Conservation (phyloP, 441 rosid species). For the Eutrema salsugineum region DNA sequence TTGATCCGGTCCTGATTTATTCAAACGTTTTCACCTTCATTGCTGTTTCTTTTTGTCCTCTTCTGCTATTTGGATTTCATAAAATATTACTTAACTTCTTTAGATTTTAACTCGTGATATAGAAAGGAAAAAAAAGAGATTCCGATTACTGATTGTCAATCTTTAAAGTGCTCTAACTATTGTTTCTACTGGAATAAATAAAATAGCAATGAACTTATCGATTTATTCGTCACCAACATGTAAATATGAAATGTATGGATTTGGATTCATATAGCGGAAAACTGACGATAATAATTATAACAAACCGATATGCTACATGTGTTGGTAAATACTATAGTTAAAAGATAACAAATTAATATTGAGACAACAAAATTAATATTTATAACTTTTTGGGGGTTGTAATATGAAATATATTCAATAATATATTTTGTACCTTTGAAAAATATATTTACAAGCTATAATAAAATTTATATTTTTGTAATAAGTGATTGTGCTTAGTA, state of each 20-base stretch:
- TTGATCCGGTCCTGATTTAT: conserved; percentile 1
- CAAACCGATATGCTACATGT: background rate
- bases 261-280: background rate
- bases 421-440: too few relatives aligned
- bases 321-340: background rate
- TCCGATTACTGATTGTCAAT: background rate
- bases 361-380: too few relatives aligned
- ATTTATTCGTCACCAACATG: background rate
- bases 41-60: conserved; percentile 25
- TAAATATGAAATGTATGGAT: background rate
- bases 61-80: conserved; percentile 11
- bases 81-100: background rate
- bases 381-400: too few relatives aligned
- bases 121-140: background rate
- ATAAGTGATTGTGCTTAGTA: too few relatives aligned
- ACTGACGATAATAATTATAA: background rate
- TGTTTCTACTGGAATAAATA: background rate
- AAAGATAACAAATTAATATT: too few relatives aligned
- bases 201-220: background rate
- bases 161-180: background rate
- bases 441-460: too few relatives aligned
- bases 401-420: too few relatives aligned
- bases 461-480: too few relatives aligned
- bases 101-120: conserved; percentile 9
- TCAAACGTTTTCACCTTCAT: conserved; percentile 11